A percentile compares a stretch with the other conserved stretches of the same genome.
Conservation (phyloP, 176 grass and related monocot genomes). For the Eragrostis curvula region DNA sequence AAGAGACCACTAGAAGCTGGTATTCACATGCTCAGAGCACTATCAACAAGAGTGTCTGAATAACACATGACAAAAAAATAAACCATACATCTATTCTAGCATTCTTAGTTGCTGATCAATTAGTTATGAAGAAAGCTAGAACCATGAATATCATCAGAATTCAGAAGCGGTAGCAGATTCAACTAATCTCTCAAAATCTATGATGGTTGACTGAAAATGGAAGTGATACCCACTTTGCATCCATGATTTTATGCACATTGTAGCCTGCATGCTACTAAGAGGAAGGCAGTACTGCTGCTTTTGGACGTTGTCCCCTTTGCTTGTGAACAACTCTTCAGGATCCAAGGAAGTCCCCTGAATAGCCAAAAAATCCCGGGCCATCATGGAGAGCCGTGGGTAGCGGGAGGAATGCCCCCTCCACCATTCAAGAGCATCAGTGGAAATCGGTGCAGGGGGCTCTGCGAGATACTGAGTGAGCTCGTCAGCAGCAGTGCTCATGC, state of each 20-base stretch:
- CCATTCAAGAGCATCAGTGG: slow-evolving; percentile 82
- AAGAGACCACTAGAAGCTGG: neutral
- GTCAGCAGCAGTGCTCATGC: slow-evolving; percentile 65
- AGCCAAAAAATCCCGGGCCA: slow-evolving; percentile 91
- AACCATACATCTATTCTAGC: slow-evolving; percentile 34
- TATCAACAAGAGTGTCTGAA: slow-evolving; percentile 58
- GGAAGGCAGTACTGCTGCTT: slow-evolving; percentile 83
- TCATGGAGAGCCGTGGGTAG: slow-evolving; percentile 81
- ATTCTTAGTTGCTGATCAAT: slow-evolving; percentile 16
- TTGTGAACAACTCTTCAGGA: slow-evolving; percentile 85
- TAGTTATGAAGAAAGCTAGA: slow-evolving; percentile 22
- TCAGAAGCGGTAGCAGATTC: slow-evolving; percentile 47
- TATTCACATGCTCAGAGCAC: neutral
- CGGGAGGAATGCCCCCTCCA: slow-evolving; percentile 81
- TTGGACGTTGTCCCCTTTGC: slow-evolving; percentile 67
- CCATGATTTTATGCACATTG: slow-evolving; percentile 80
- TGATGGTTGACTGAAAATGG: slow-evolving; percentile 61
- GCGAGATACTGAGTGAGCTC: slow-evolving; percentile 85
- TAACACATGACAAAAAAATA: neutral
- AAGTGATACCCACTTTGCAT: slow-evolving; percentile 81
- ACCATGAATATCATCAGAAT: slow-evolving; percentile 37
- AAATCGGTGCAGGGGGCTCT: slow-evolving; percentile 73
- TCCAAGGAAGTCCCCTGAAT: slow-evolving; percentile 83
- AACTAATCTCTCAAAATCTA: slow-evolving; percentile 73
- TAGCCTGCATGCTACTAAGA: slow-evolving; percentile 59